Evolutionary conservation across 352 stramenopile genomes (phyloP).

Genomic region (Phytophthora meadii): DNA sequence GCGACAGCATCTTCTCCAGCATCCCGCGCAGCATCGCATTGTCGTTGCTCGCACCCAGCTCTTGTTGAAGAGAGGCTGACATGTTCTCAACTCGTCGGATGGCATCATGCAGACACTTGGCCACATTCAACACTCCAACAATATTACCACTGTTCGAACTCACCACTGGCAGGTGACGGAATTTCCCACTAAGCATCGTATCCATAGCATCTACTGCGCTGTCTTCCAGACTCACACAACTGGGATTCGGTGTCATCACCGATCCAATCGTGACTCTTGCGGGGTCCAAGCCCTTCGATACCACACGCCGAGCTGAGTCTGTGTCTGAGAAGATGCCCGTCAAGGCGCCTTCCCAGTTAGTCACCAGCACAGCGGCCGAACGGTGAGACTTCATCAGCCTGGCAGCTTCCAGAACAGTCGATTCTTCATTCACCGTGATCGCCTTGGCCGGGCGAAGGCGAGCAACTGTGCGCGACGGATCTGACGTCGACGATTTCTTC

Average conservation of each 20-base stretch:
- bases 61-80: conserved; percentile 81
- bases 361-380: conserved; percentile 92
- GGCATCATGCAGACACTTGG: conserved; percentile 98
- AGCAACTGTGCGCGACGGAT: conserved; percentile 77
- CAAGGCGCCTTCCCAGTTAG: conserved; percentile 86
- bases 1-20: conserved; percentile 90
- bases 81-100: conserved; percentile 96
- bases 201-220: conserved; percentile 84
- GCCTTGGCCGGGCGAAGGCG: conserved; percentile 88
- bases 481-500: conserved; percentile 61
- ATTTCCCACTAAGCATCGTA: conserved; percentile 90
- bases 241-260: conserved; percentile 89
- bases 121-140: conserved; percentile 97
- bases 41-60: conserved; percentile 63
- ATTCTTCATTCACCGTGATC: conserved; percentile 80
- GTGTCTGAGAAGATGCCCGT: conserved; percentile 96
- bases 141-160: conserved; percentile 83
- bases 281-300: conserved; percentile 78
- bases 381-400: conserved; percentile 93
- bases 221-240: conserved; percentile 84
- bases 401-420: conserved; percentile 89
- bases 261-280: conserved; percentile 68
- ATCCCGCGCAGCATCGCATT: conserved; percentile 77
- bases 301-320: conserved; percentile 81
- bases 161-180: conserved; percentile 97